Base-by-base conservation (phyloP, 2,329 filamentous ascomycete species). In the Aureobasidium sp. region DNA sequence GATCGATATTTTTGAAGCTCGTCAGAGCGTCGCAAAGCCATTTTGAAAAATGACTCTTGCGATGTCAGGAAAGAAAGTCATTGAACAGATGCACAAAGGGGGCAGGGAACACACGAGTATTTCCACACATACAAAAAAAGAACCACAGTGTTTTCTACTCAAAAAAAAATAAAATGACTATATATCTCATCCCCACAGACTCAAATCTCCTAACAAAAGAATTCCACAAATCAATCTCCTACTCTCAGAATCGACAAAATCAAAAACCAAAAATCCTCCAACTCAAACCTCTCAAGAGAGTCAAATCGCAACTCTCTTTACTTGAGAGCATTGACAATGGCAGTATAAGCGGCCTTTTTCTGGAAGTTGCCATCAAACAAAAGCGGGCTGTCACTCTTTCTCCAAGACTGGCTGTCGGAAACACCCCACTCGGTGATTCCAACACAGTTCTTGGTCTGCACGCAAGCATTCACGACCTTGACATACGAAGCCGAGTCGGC, bases 381-480 rank as follows among this genome's bases (percentile, higher is more conserved):
- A 59, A 74, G 58, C 6, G 73, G 72, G 6, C 40, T 67, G 19
- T 51, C 56, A 17, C 54, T 58, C 4, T 66, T 59, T 38, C 71
- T 66, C 73, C 74, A 77, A 21, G 62, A 67, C 56, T 76, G 66
- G 21, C 57, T 60, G 59, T 76, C 74, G 17, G 66, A 60, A 1
- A 76, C 66, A 22, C 74, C 74, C 74, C 83, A 86, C 35, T 83
- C 79, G 0, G 83, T 86, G 56, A 86, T 78, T 47, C 82, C 81
- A 3, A 84, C 75, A 62, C 83, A 86, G 64, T 81, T 79, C 6
- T 71, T 55, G 42, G 81, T 70, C 17, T 74, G 68, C 27, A 84
- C 64, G 60, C 84, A 87, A 6, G 78, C 82, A 42, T 78, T 74
- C 7, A 66, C 58, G 30, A 64, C 71, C 37, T 76, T 74, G n/a